Evolutionary conservation across 1,284 basidiomycete genomes (phyloP).

Genomic region (Cerioporus squamosus): DNA sequence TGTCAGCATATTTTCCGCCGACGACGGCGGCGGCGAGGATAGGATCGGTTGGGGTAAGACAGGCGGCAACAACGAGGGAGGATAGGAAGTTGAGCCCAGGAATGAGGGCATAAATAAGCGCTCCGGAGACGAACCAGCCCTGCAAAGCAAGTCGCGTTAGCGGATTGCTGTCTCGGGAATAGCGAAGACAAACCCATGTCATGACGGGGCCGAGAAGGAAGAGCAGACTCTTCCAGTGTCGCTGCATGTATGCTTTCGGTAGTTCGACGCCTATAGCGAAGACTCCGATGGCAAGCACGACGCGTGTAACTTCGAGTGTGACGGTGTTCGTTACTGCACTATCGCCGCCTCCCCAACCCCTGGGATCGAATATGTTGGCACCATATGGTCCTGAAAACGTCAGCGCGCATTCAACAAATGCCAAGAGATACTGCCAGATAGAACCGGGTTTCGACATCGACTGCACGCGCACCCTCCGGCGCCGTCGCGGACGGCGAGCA

Average conservation of each 20-base stretch:
- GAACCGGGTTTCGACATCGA: too few species aligned
- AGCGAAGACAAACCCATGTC: constrained; percentile 72
- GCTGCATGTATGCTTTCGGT: constrained; percentile 90
- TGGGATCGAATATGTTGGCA: constrained; percentile 86
- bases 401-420: too few species aligned
- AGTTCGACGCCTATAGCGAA: constrained; percentile 98
- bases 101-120: constrained; percentile 87
- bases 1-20: constrained; percentile 97
- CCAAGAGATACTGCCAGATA: too few species aligned
- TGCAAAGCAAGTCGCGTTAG: constrained; percentile 31
- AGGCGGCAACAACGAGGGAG: constrained; percentile 88
- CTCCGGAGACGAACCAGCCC: constrained; percentile 93
- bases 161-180: background rate
- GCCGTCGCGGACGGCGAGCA: too few species aligned
- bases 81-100: constrained; percentile 88
- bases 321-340: constrained; percentile 68
- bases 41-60: constrained; percentile 96
- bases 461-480: too few species aligned
- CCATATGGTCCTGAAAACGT: constrained; percentile 75
- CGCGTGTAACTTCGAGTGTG: constrained; percentile 91
- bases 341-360: constrained; percentile 72
- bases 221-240: constrained; percentile 89
- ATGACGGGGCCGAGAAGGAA: constrained; percentile 91
- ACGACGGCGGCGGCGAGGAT: constrained; percentile 90
- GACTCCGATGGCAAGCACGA: constrained; percentile 96